Evolutionary conservation across 192 early-diverging fungal species (phyloP).

Genomic region (Spinellus fusiger): DNA sequence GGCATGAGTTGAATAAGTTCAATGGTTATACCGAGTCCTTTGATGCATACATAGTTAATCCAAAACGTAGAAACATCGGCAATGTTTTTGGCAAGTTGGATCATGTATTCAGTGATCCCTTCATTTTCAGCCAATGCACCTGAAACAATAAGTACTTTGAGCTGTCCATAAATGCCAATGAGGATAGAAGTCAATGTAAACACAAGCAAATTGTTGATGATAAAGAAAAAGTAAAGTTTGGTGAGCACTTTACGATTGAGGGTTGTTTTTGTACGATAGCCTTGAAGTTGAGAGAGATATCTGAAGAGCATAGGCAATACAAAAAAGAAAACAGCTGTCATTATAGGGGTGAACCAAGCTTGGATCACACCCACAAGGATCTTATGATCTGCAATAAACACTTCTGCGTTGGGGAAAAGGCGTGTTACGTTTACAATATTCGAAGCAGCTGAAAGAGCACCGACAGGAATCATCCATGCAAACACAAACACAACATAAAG

Average conservation of each 20-base stretch:
- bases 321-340: conserved; percentile 58
- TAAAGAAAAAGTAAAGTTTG: conserved; percentile 73
- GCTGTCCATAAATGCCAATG: conserved; percentile 28
- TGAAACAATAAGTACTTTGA: conserved; percentile 4
- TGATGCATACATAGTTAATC: conserved; percentile 69
- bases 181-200: conserved; percentile 47
- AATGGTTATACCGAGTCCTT: conserved; percentile 55
- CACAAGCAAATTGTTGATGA: conserved; percentile 64
- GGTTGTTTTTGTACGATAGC: conserved; percentile 62
- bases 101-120: conserved; percentile 6
- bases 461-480: conserved; percentile 64
- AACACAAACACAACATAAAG: conserved; percentile 55
- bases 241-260: conserved; percentile 62
- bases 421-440: conserved; percentile 52
- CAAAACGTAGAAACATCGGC: conserved; percentile 62
- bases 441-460: conserved; percentile 53
- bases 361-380: conserved; percentile 58
- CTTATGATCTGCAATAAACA: conserved; percentile 44
- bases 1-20: conserved; percentile 67
- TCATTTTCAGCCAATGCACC: conserved; percentile 10
- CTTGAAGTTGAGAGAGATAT: conserved; percentile 60
- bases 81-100: conserved; percentile 31
- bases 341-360: conserved; percentile 58
- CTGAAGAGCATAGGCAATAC: conserved; percentile 59
- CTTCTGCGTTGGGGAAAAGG: conserved; percentile 41